Conservation (phyloP, 2,329 filamentous ascomycete genomes). For the Xylariaceae sp. region DNA sequence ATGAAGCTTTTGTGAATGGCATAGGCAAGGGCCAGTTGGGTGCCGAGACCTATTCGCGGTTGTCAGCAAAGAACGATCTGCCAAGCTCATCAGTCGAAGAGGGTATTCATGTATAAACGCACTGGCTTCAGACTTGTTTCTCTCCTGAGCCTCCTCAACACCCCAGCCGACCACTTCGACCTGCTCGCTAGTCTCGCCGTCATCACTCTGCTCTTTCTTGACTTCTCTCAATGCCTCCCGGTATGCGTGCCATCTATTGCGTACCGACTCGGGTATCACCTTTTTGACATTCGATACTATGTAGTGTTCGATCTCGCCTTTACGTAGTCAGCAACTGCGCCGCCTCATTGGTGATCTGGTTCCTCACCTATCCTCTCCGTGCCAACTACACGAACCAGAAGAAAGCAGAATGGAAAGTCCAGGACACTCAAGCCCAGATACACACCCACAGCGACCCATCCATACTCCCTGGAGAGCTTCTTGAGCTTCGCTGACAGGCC, state of each 20-base stretch:
- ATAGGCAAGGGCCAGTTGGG: conserved; percentile 88
- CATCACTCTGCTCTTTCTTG: conserved; percentile 42
- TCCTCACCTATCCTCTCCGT: conserved; percentile 78
- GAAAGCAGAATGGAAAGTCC: conserved; percentile 93
- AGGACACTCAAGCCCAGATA: conserved; percentile 78
- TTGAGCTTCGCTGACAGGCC: conserved; percentile 69
- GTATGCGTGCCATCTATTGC: conserved; percentile 50
- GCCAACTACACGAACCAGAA: conserved; percentile 77
- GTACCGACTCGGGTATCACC: conserved; percentile 56
- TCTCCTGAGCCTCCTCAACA: conserved; percentile 59
- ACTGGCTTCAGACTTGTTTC: conserved; percentile 68
- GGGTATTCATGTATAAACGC: conserved; percentile 41
- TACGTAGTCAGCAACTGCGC: conserved; percentile 11
- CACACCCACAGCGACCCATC: conserved; percentile 88
- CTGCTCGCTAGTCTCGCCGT: conserved; percentile 42
- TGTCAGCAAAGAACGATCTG: conserved; percentile 13
- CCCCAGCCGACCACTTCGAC: conserved; percentile 55
- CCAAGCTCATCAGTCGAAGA: neutral
- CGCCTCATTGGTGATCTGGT: neutral
- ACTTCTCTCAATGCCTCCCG: conserved; percentile 45
- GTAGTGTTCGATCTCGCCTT: conserved; percentile 62
- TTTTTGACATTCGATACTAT: conserved; percentile 57
- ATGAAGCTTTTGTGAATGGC: conserved; percentile 98
- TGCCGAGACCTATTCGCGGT: conserved; percentile 54
- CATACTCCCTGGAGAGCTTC: conserved; percentile 86